Evolutionary conservation across 164 flowering plant species (phyloP).

Genomic region (Tetrastigma voinierianum): DNA sequence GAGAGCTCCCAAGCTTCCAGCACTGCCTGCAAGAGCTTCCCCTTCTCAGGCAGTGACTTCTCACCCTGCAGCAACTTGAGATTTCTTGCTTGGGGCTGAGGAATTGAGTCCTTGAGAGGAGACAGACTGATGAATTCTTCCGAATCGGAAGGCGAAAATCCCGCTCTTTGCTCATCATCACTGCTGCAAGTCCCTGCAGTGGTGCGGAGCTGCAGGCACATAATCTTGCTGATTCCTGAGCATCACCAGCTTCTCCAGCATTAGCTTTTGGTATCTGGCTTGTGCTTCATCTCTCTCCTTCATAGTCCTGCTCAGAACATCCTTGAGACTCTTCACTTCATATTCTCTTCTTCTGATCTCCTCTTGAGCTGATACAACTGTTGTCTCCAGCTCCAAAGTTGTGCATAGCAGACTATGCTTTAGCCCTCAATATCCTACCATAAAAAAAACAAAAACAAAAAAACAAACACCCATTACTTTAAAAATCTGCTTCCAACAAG

Average conservation of each 20-base stretch:
- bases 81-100: neutral
- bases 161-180: slow-evolving; percentile 16
- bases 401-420: slow-evolving; percentile 43
- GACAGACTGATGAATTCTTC: slow-evolving; percentile 1
- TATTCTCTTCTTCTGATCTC: slow-evolving; percentile 49
- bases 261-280: slow-evolving; percentile 29
- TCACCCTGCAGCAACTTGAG: slow-evolving; percentile 10
- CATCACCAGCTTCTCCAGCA: slow-evolving; percentile 26
- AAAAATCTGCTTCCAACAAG: neutral
- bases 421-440: slow-evolving; percentile 41
- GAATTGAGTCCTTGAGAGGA: neutral
- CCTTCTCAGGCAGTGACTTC: slow-evolving; percentile 40
- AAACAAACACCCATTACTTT: slow-evolving; percentile 2
- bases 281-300: slow-evolving; percentile 48
- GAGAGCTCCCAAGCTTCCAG: slow-evolving; percentile 41
- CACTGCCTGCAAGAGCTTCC: slow-evolving; percentile 43
- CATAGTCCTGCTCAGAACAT: slow-evolving; percentile 30
- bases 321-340: slow-evolving; percentile 37
- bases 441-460: neutral
- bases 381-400: slow-evolving; percentile 51
- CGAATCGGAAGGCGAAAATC: slow-evolving; percentile 3
- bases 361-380: slow-evolving; percentile 40
- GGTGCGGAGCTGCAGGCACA: neutral
- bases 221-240: slow-evolving; percentile 13
- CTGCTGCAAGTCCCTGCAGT: slow-evolving; percentile 5